A percentile compares a stretch with the other conserved stretches of the same genome.
These are phyloP conservation scores for Cnidoscolus chayamansa DNA, from an alignment of 441 rosid species.

Conservation along the genomic window DNA sequence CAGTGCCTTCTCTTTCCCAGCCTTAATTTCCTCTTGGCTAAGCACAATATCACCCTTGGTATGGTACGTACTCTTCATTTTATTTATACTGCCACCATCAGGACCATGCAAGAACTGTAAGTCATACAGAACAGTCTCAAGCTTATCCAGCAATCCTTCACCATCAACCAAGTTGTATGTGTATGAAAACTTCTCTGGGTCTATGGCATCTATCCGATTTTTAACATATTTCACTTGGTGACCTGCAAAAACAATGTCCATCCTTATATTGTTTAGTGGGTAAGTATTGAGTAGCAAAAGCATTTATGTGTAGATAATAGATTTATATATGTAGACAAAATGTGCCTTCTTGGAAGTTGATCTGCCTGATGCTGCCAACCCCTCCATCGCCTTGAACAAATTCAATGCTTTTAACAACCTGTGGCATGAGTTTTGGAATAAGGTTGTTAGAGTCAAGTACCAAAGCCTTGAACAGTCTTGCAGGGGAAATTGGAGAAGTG, in stretches of 20 bases:
- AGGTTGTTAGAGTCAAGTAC: conserved; percentile 20
- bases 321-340: not conserved
- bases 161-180: conserved; percentile 23
- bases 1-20: conserved; percentile 26
- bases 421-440: conserved; percentile 22
- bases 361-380: conserved; percentile 23
- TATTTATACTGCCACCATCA: conserved; percentile 19
- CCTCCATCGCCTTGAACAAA: conserved; percentile 24
- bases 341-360: conserved; percentile 22
- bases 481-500: conserved; percentile 12
- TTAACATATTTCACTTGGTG: conserved; percentile 12
- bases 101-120: conserved; percentile 10
- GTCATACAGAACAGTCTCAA: conserved; percentile 14
- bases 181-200: conserved; percentile 13
- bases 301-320: not conserved
- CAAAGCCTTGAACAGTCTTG: conserved; percentile 40
- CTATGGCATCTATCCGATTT: conserved; percentile 19
- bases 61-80: conserved; percentile 14
- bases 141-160: conserved; percentile 2
- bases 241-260: conserved; percentile 7
- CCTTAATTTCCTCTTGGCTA: conserved; percentile 13
- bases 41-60: conserved; percentile 11
- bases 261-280: no score
- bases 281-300: no score
- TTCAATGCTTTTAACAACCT: conserved; percentile 11